Evolutionary conservation across 345 rosid genomes (phyloP), one percentile per base, ranked within the genome.

Genomic region (Clarkia xantiana): DNA sequence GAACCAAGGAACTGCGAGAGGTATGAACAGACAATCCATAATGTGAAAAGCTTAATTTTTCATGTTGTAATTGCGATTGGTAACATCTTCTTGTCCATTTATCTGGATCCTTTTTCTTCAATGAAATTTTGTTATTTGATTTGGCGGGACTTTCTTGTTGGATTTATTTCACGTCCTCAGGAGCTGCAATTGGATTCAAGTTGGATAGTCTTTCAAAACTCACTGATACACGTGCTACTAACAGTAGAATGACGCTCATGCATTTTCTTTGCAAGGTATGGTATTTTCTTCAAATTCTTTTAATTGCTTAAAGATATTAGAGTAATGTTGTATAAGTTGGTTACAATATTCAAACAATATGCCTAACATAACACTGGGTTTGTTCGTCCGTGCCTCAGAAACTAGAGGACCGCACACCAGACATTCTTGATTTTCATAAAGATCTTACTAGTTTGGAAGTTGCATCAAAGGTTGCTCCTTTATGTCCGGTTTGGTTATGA

Each of bases 1-100:
- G 71, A 93, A 87, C 73, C 95, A 93, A 64, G 99, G 99, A 75
- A 93, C 99, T 49, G 96, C 95, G 15, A 84, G 99, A 75, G 99
- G 99, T 84, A 56, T 64, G 76, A 53, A 54, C 54, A 23, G 13
- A 14, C 25, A 29, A 29, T 29, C 36, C 36, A 29, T 29, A 29
- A 29, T 29, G 6, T 29, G 8, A 29, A 29, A 29, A 29, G 9
- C 6, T 5, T 29, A 5, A 0, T 29, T 29, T 29, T 29, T 29
- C n/a, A n/a, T n/a, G n/a, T 29, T 29, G 36, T 29, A 29, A 29
- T 10, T 29, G 36, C 36, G 8, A 29, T 29, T 29, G 36, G 36
- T 29, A 29, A 29, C 36, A 29, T 29, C 36, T 29, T 29, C 4
- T 29, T 29, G 36, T 29, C 2, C 36, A 29, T 29, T 7, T 29